Evolutionary conservation across 2,329 filamentous ascomycete species (phyloP).

Genomic region (Curvularia hawaiiensis): DNA sequence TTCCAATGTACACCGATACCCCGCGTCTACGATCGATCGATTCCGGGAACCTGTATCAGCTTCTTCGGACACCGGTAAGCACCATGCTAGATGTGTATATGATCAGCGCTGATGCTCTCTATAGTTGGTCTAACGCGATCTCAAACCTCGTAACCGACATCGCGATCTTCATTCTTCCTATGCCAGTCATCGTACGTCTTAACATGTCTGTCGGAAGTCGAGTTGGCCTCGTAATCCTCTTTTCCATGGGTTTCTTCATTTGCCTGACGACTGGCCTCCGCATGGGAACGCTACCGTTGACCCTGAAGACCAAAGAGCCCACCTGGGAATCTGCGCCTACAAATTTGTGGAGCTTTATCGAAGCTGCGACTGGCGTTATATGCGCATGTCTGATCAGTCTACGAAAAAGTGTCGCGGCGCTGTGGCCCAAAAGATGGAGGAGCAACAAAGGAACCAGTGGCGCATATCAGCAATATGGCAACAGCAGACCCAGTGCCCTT

Average conservation of each 20-base stretch:
- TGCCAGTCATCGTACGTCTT: slow-evolving; percentile 27
- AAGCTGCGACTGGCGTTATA: slow-evolving; percentile 34
- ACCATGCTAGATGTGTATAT: background rate
- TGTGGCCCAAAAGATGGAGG: slow-evolving; percentile 26
- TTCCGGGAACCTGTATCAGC: slow-evolving; percentile 28
- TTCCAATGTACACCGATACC: slow-evolving; percentile 31
- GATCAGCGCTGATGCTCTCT: background rate
- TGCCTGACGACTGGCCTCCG: slow-evolving; percentile 33
- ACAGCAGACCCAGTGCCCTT: background rate
- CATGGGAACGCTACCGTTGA: slow-evolving; percentile 31
- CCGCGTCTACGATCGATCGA: slow-evolving; percentile 20
- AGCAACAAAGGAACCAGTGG: slow-evolving; percentile 14
- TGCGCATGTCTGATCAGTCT: slow-evolving; percentile 37
- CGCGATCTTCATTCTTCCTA: slow-evolving; percentile 28
- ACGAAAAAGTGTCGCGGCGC: slow-evolving; percentile 16
- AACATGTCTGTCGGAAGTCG: slow-evolving; percentile 28
- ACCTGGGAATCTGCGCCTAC: slow-evolving; percentile 33
- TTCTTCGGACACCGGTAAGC: slow-evolving; percentile 31
- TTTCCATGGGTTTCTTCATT: slow-evolving; percentile 36
- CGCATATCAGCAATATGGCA: slow-evolving; percentile 11
- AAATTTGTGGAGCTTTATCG: slow-evolving; percentile 38
- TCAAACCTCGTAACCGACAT: slow-evolving; percentile 29
- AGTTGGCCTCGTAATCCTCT: slow-evolving; percentile 29
- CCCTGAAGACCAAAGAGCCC: slow-evolving; percentile 23
- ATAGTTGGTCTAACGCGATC: slow-evolving; percentile 28